phyloP scores from a whole-genome alignment of 2,329 filamentous ascomycete species.

The Ophiostoma triangulosporum region DNA sequence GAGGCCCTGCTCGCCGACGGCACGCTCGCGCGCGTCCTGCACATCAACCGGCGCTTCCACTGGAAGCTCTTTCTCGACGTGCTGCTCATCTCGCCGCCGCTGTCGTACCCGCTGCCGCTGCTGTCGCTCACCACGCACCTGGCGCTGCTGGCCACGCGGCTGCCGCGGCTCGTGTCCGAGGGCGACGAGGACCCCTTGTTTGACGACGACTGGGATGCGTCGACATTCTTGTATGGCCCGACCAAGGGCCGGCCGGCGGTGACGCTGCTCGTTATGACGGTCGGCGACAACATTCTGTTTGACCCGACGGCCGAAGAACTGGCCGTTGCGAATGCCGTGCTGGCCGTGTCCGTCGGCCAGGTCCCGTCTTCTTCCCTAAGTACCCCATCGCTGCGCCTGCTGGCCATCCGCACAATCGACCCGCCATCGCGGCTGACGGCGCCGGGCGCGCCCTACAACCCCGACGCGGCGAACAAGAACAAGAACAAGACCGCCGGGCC shows the following conservation, averaged over 20 bases:
- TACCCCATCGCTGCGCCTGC: constrained; percentile 38
- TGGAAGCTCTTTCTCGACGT: constrained; percentile 96
- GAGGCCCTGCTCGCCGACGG: constrained; percentile 72
- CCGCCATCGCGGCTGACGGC: constrained; percentile 61
- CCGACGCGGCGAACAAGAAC: constrained; percentile 33
- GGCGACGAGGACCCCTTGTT: constrained; percentile 94
- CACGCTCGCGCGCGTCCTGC: constrained; percentile 55
- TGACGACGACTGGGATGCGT: constrained; percentile 91
- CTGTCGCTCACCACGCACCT: constrained; percentile 89
- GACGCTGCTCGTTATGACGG: constrained; percentile 77
- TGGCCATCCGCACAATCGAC: constrained; percentile 61
- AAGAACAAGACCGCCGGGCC: constrained; percentile 26
- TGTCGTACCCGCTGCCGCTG: constrained; percentile 85
- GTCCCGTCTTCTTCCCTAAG: constrained; percentile 11
- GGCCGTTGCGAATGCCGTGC: constrained; percentile 76
- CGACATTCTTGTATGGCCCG: constrained; percentile 61
- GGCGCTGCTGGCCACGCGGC: constrained; percentile 72
- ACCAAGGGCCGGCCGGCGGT: constrained; percentile 52
- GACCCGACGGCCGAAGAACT: constrained; percentile 87
- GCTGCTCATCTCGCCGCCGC: constrained; percentile 78
- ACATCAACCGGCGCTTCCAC: constrained; percentile 85
- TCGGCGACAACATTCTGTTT: constrained; percentile 82
- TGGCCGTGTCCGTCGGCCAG: constrained; percentile 69
- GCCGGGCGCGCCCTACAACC: constrained; percentile 52
- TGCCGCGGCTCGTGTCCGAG: constrained; percentile 77